A percentile compares a stretch with the other conserved stretches of the same genome.
Conservation (phyloP, 257 asterid species). For the Mentha longifolia region DNA sequence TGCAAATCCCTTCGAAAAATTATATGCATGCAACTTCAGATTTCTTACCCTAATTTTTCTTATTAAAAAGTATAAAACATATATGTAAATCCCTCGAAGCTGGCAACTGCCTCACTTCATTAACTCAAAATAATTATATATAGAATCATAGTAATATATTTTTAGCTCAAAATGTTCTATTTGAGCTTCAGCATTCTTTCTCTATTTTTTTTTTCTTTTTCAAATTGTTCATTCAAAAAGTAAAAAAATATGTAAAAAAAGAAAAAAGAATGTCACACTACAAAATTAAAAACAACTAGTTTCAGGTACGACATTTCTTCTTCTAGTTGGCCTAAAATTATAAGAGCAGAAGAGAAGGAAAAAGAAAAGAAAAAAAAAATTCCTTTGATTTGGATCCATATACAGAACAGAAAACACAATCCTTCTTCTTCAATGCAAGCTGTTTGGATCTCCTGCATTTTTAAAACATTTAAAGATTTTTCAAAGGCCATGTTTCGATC, state of each 20-base stretch:
- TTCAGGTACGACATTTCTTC: slow-evolving; percentile 22
- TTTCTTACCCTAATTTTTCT: background rate
- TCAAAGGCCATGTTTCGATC: background rate
- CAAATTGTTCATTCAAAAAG: slow-evolving; percentile 25
- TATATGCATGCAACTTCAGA: no score
- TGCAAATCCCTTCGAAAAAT: no score
- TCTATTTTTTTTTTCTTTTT: background rate
- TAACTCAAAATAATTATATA: background rate
- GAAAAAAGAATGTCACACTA: slow-evolving; percentile 32
- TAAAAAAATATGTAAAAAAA: background rate
- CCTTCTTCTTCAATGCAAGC: slow-evolving; percentile 21
- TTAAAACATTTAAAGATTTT: background rate
- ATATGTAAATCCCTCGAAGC: no score
- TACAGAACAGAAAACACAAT: slow-evolving; percentile 15
- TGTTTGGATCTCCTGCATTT: slow-evolving; percentile 26
- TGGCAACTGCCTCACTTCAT: background rate
- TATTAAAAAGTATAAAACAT: background rate
- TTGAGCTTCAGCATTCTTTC: background rate
- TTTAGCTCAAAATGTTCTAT: slow-evolving; percentile 1
- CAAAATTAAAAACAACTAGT: slow-evolving; percentile 37
- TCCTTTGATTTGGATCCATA: slow-evolving; percentile 23
- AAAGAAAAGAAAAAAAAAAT: background rate
- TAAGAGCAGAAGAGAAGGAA: slow-evolving; percentile 4
- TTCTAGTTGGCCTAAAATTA: slow-evolving; percentile 32
- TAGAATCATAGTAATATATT: background rate